These are phyloP conservation scores for Omphalotus olearius DNA, from an alignment of 1,284 basidiomycete genomes.

Conservation along the genomic window DNA sequence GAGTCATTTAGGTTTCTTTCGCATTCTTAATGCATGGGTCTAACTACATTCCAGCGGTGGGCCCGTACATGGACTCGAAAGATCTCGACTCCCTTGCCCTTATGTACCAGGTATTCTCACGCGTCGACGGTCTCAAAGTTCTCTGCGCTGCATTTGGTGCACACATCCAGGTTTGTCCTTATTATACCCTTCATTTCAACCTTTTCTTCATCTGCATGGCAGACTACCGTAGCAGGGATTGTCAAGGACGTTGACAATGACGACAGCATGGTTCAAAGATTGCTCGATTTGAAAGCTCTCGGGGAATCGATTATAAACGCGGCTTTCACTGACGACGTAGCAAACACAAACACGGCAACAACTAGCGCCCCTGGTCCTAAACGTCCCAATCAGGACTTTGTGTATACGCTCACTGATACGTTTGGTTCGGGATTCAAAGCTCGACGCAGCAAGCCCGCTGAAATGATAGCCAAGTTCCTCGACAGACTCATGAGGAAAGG, in stretches of 20 bases:
- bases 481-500: constrained; percentile 86
- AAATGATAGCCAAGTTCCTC: constrained; percentile 91
- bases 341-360: constrained; percentile 20
- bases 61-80: constrained; percentile 50
- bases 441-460: constrained; percentile 85
- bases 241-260: constrained; percentile 55
- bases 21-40: not conserved
- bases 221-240: constrained; percentile 53
- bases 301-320: constrained; percentile 47
- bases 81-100: constrained; percentile 45
- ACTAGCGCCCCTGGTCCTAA: constrained; percentile 27
- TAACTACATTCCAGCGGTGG: constrained; percentile 42
- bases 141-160: constrained; percentile 61
- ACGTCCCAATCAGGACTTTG: constrained; percentile 46
- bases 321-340: constrained; percentile 34
- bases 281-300: constrained; percentile 69
- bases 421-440: constrained; percentile 82
- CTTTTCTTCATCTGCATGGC: not conserved
- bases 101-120: constrained; percentile 63
- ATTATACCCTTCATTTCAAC: not conserved
- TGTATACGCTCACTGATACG: constrained; percentile 65
- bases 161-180: constrained; percentile 45
- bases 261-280: constrained; percentile 75
- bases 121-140: constrained; percentile 42
- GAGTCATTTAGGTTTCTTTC: constrained; percentile 18